Percentiles rank a stretch among this genome's conserved stretches.
phyloP scores from a whole-genome alignment of 768 basidiomycete species.

The Cystoderma amianthinum region DNA sequence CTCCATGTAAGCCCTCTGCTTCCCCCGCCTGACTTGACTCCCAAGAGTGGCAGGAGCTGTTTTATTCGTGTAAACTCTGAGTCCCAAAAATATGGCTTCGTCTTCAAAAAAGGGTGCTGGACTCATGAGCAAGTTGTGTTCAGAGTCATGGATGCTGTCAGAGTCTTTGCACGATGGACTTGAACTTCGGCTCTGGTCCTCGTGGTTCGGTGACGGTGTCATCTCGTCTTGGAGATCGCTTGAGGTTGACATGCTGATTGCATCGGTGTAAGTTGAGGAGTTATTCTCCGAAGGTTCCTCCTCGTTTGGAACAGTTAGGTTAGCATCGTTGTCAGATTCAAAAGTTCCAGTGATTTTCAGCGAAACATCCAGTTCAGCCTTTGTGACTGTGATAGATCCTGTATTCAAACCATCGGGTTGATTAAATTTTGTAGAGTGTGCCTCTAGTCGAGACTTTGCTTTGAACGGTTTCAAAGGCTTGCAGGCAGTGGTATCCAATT shows the following conservation, averaged over 20 bases:
- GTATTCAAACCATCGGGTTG: too few species aligned
- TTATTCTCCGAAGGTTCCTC: neutral
- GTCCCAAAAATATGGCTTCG: constrained; percentile 10
- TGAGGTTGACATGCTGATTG: neutral
- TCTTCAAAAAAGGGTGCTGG: neutral
- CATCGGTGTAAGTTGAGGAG: neutral
- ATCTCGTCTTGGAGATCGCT: neutral
- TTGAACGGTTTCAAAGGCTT: too few species aligned
- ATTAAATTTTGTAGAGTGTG: too few species aligned
- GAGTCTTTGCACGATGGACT: too few species aligned
- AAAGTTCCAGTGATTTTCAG: neutral
- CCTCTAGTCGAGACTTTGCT: too few species aligned
- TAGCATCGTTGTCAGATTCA: too few species aligned
- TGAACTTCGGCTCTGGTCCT: too few species aligned
- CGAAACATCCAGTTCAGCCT: neutral
- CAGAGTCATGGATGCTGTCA: neutral
- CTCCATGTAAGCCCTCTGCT: neutral
- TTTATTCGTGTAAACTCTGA: constrained; percentile 9
- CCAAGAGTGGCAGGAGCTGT: constrained; percentile 7
- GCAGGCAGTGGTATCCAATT: constrained; percentile 8
- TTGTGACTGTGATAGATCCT: too few species aligned
- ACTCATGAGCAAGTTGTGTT: neutral
- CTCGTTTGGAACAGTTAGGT: neutral
- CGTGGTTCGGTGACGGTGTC: too few species aligned
- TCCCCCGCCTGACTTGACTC: constrained; percentile 9